These are phyloP conservation scores for Aspergillus biplanus DNA, from an alignment of 495 filamentous ascomycete species.

Conservation along the genomic window DNA sequence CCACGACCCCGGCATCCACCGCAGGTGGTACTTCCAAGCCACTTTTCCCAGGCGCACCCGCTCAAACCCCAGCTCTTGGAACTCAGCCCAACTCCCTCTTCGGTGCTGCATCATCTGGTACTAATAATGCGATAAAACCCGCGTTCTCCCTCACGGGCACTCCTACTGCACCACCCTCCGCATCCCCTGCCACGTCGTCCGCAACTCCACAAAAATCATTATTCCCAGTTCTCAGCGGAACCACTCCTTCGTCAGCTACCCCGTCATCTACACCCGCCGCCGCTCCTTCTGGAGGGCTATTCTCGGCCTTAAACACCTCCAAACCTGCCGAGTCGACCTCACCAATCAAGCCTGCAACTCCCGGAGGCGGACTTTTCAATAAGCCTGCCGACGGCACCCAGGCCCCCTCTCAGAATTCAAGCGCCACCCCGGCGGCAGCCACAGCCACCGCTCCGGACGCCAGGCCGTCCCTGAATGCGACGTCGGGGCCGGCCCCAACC, in stretches of 20 bases:
- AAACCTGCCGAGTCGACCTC: slow-evolving; percentile 41
- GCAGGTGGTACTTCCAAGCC: slow-evolving; percentile 30
- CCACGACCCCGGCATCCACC: slow-evolving; percentile 40
- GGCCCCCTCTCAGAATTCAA: slow-evolving; percentile 26
- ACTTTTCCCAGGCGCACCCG: slow-evolving; percentile 34
- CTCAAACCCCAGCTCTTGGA: slow-evolving; percentile 20
- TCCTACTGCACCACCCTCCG: slow-evolving; percentile 30
- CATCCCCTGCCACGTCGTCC: slow-evolving; percentile 38
- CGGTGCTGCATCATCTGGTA: slow-evolving; percentile 35
- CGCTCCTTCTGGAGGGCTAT: slow-evolving; percentile 42
- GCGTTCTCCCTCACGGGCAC: slow-evolving; percentile 34
- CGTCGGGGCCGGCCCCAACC: slow-evolving; percentile 25
- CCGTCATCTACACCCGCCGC: slow-evolving; percentile 46
- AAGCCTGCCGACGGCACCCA: slow-evolving; percentile 32
- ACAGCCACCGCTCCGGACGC: slow-evolving; percentile 22
- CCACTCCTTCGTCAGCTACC: slow-evolving; percentile 40
- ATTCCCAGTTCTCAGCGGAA: slow-evolving; percentile 40
- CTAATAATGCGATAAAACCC: slow-evolving; percentile 35
- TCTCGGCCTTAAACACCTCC: slow-evolving; percentile 37
- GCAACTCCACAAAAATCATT: slow-evolving; percentile 46
- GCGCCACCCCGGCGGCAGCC: slow-evolving; percentile 13
- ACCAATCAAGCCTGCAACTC: slow-evolving; percentile 29
- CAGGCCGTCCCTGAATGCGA: slow-evolving; percentile 22
- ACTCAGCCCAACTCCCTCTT: slow-evolving; percentile 43
- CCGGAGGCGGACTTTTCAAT: slow-evolving; percentile 33